A percentile compares a stretch with the other conserved stretches of the same genome.
Evolutionary conservation across 805 yeast genomes (phyloP).

Genomic region (Candida corydali): DNA sequence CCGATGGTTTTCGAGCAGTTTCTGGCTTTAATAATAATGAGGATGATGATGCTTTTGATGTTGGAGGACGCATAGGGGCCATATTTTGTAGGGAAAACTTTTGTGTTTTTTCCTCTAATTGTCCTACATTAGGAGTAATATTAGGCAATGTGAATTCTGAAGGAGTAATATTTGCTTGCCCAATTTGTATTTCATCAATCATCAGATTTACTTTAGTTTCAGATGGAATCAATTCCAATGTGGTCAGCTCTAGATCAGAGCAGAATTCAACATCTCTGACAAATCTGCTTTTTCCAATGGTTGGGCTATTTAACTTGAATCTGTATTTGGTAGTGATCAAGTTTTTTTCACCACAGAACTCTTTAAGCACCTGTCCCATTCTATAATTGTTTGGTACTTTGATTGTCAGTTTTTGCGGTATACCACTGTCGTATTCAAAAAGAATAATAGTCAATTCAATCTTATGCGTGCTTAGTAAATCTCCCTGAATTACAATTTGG

Average conservation of each 20-base stretch:
- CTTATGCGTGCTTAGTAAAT: slow-evolving; percentile 1
- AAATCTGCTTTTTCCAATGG: slow-evolving; percentile 2
- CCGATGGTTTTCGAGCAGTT: not conserved
- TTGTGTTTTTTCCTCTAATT: slow-evolving; percentile 15
- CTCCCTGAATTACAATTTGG: slow-evolving; percentile 8
- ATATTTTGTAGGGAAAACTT: slow-evolving; percentile 1
- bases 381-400: slow-evolving; percentile 11
- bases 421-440: slow-evolving; percentile 4
- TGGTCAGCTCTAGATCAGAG: slow-evolving; percentile 11
- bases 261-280: slow-evolving; percentile 12
- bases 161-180: slow-evolving; percentile 25
- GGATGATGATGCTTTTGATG: not conserved
- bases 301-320: slow-evolving; percentile 17
- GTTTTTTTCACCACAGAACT: slow-evolving; percentile 25
- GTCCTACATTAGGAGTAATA: slow-evolving; percentile 17
- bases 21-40: not conserved
- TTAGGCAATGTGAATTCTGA: slow-evolving; percentile 17
- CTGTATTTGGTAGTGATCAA: slow-evolving; percentile 23
- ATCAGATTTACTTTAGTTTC: slow-evolving; percentile 7
- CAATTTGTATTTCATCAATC: slow-evolving; percentile 10
- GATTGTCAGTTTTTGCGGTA: slow-evolving; percentile 3
- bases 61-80: no score
- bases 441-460: slow-evolving; percentile 9
- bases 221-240: slow-evolving; percentile 18
- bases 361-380: slow-evolving; percentile 20